Evolutionary conservation across 2,329 filamentous ascomycete genomes (phyloP).

Genomic region (Exserohilum turcica): DNA sequence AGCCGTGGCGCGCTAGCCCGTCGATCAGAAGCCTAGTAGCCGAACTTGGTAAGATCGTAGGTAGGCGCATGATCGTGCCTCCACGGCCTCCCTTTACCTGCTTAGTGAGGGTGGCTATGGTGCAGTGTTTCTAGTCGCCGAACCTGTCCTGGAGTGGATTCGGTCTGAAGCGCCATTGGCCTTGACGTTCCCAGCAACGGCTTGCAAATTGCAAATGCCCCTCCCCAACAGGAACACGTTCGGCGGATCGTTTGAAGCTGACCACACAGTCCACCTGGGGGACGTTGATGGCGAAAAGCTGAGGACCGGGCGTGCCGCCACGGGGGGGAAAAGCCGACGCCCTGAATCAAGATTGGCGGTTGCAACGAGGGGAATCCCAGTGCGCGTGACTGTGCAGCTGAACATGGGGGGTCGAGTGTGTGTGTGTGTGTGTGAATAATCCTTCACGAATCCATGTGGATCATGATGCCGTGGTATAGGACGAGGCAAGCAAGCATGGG

Average conservation of each 20-base stretch:
- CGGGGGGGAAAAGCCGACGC: slow-evolving; percentile 1
- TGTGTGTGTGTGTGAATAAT: neutral
- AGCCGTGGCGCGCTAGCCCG: slow-evolving; percentile 9
- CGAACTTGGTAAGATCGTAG: slow-evolving; percentile 8
- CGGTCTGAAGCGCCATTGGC: slow-evolving; percentile 3
- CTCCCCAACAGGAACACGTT: neutral
- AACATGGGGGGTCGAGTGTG: slow-evolving; percentile 2
- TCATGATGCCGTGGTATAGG: neutral
- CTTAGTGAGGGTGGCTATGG: neutral
- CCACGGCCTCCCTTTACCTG: slow-evolving; percentile 1
- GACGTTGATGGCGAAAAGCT: slow-evolving; percentile 1
- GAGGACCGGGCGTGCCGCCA: slow-evolving; percentile 8
- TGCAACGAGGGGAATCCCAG: slow-evolving; percentile 1
- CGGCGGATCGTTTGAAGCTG: neutral
- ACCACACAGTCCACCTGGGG: slow-evolving; percentile 1
- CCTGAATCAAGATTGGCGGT: slow-evolving; percentile 4
- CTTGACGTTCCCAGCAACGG: slow-evolving; percentile 5
- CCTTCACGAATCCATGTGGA: slow-evolving; percentile 2
- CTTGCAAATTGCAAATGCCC: neutral
- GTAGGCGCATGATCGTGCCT: slow-evolving; percentile 12
- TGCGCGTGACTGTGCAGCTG: slow-evolving; percentile 3
- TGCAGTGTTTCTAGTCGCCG: slow-evolving; percentile 14
- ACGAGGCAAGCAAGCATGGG: neutral
- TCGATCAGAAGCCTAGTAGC: slow-evolving; percentile 15
- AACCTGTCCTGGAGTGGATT: neutral